Base-by-base conservation (phyloP, 2,329 filamentous ascomycete genomes). In the Proliferodiscus dingleyae region DNA sequence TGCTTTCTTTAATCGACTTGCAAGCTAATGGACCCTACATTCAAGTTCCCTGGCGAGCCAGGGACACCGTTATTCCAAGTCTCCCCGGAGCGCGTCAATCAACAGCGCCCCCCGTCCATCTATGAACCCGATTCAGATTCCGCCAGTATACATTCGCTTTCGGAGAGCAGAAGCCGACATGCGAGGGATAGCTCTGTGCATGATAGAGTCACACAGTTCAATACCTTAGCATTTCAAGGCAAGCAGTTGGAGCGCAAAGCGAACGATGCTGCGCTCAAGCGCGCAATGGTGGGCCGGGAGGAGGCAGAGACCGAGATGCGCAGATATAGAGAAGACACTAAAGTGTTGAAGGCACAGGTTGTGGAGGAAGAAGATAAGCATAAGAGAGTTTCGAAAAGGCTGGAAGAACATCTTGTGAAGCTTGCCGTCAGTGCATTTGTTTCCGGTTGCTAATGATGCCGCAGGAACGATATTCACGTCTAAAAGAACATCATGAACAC, bases 131-230 rank as follows among this genome's bases (percentile, higher is more conserved):
- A 56, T 39, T 45, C 51, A 41, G 48, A 54, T 13, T 32, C 53
- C 1, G 41, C 41, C 15, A 49, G 49, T 18, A 29, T 38, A 23
- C 36, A 46, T 32, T 42, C 43, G n/a, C 33, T 46, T 26, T 43
- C 43, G 19, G 34, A 41, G n/a, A 42, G 45, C 18, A 48, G 47
- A 32, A 42, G 41, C 28, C 38, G 45, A 13, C 59, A 63, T 43
- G 66, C 65, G 13, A 73, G 78, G 52, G 77, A 80, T 50, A 80
- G 77, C 56, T 78, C 78, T 18, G 80, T 86, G 5, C 72, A 81
- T 56, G 78, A 83, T 49, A 80, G 81, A 60, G 83, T 87, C 51
- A 81, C 78, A 60, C 84, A 86, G 64, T 87, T 88, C 66, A 86
- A 88, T 68, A 77, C 73, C 46, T 71, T 88, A 28, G 76, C 82